Conservation (phyloP, 768 basidiomycete genomes). For the Leucosporidium creatinivorum region DNA sequence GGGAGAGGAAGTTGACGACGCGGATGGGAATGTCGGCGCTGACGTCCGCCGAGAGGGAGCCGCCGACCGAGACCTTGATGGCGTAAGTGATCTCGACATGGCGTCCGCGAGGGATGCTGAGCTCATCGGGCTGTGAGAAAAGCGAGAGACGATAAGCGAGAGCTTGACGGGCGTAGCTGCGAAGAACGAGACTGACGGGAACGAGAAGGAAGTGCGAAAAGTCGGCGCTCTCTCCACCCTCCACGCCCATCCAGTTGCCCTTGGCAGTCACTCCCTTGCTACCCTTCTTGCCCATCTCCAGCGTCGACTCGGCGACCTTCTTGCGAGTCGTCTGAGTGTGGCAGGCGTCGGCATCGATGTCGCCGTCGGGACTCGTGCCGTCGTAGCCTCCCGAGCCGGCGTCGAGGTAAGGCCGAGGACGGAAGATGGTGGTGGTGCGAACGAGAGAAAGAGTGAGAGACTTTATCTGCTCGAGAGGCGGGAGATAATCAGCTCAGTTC, state of each 20-base stretch:
- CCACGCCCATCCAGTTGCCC: constrained; percentile 85
- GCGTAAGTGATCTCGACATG: constrained; percentile 71
- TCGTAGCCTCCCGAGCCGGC: constrained; percentile 30
- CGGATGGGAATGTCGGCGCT: constrained; percentile 64
- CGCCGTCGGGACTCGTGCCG: constrained; percentile 20
- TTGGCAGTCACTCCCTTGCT: constrained; percentile 66
- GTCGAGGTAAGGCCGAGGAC: constrained; percentile 48
- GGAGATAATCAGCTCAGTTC: neutral
- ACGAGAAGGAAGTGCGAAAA: constrained; percentile 65
- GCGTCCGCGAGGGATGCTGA: constrained; percentile 60
- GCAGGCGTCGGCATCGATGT: constrained; percentile 54
- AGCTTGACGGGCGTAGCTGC: neutral
- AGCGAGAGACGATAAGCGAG: neutral
- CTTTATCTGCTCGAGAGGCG: constrained; percentile 48
- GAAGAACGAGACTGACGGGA: constrained; percentile 54
- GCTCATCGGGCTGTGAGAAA: constrained; percentile 53
- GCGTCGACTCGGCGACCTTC: constrained; percentile 56
- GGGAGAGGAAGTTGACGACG: constrained; percentile 74
- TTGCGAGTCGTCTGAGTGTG: constrained; percentile 58
- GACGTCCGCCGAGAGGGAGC: constrained; percentile 56
- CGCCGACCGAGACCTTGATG: constrained; percentile 59
- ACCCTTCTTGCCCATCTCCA: constrained; percentile 60
- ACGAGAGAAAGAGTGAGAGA: constrained; percentile 57
- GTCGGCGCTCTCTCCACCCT: constrained; percentile 53
- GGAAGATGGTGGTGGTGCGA: constrained; percentile 61